phyloP scores from a whole-genome alignment of 352 stramenopile species.

The Pythium phragmiticola region DNA sequence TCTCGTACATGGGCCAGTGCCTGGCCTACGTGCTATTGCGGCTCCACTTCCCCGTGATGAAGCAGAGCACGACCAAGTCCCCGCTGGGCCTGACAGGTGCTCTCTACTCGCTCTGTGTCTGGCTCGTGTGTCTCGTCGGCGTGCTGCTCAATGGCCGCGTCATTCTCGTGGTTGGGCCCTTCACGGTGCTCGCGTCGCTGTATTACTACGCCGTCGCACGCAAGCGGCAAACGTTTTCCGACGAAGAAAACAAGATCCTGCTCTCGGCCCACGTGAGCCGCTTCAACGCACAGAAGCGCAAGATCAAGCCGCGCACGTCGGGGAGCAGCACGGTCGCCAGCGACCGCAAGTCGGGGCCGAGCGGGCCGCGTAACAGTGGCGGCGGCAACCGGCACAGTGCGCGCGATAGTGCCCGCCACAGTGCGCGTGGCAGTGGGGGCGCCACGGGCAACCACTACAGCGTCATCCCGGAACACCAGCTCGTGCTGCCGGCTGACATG shows the following conservation, averaged over 20 bases:
- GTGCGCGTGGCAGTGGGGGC: slow-evolving; percentile 8
- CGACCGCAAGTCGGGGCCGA: slow-evolving; percentile 10
- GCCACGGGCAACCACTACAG: slow-evolving; percentile 15
- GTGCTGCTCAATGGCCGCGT: slow-evolving; percentile 14
- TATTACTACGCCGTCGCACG: slow-evolving; percentile 26
- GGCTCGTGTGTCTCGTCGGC: slow-evolving; percentile 19
- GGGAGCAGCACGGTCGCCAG: background rate
- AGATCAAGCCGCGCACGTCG: slow-evolving; percentile 13
- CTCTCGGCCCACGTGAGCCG: slow-evolving; percentile 23
- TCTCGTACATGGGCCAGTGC: slow-evolving; percentile 28
- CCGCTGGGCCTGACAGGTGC: slow-evolving; percentile 22
- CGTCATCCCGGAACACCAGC: slow-evolving; percentile 12
- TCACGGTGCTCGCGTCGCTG: slow-evolving; percentile 1
- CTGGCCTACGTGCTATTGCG: slow-evolving; percentile 19
- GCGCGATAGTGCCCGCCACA: background rate
- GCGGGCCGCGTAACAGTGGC: background rate
- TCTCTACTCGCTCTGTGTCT: slow-evolving; percentile 17
- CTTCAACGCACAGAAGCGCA: slow-evolving; percentile 20
- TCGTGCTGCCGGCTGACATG: background rate
- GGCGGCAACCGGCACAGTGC: slow-evolving; percentile 7
- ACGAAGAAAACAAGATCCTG: slow-evolving; percentile 28
- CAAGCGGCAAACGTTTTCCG: slow-evolving; percentile 25
- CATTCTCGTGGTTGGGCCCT: slow-evolving; percentile 5
- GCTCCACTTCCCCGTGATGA: slow-evolving; percentile 11
- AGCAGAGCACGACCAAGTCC: slow-evolving; percentile 21